Conservation (phyloP, 2,329 filamentous ascomycete species). For the Penicillium decumbens region DNA sequence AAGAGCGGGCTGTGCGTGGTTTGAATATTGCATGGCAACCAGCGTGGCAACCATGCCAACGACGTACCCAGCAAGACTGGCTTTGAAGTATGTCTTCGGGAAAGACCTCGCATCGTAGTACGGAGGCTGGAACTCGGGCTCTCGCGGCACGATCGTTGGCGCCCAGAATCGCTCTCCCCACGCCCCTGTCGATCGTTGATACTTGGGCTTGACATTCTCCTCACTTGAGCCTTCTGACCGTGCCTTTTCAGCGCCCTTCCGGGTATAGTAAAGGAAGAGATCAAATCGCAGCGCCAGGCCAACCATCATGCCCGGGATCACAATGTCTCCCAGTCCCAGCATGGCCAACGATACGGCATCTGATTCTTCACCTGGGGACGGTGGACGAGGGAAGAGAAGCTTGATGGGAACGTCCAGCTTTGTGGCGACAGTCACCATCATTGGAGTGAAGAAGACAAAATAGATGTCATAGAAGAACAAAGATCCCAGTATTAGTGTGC, state of each 20-base stretch:
- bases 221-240: slow-evolving; percentile 19
- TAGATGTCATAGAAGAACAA: slow-evolving; percentile 95
- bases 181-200: slow-evolving; percentile 58
- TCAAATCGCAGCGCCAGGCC: slow-evolving; percentile 87
- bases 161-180: slow-evolving; percentile 88
- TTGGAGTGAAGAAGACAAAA: slow-evolving; percentile 52
- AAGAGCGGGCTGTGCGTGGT: slow-evolving; percentile 82
- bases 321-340: slow-evolving; percentile 90
- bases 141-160: slow-evolving; percentile 25
- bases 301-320: slow-evolving; percentile 86
- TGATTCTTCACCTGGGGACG: slow-evolving; percentile 43
- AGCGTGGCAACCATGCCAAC: slow-evolving; percentile 73
- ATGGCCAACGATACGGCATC: slow-evolving; percentile 56
- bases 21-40: slow-evolving; percentile 68
- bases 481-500: slow-evolving; percentile 68
- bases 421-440: slow-evolving; percentile 66
- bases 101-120: slow-evolving; percentile 52
- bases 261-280: slow-evolving; percentile 74
- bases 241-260: slow-evolving; percentile 51
- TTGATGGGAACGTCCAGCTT: slow-evolving; percentile 90
- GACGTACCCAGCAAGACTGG: slow-evolving; percentile 70
- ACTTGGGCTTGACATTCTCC: slow-evolving; percentile 32
- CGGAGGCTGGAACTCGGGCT: slow-evolving; percentile 31
- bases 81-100: slow-evolving; percentile 78
- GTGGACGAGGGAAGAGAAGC: slow-evolving; percentile 71